Base-by-base conservation (phyloP, 257 asterid genomes). In the Gynochthodes officinalis region DNA sequence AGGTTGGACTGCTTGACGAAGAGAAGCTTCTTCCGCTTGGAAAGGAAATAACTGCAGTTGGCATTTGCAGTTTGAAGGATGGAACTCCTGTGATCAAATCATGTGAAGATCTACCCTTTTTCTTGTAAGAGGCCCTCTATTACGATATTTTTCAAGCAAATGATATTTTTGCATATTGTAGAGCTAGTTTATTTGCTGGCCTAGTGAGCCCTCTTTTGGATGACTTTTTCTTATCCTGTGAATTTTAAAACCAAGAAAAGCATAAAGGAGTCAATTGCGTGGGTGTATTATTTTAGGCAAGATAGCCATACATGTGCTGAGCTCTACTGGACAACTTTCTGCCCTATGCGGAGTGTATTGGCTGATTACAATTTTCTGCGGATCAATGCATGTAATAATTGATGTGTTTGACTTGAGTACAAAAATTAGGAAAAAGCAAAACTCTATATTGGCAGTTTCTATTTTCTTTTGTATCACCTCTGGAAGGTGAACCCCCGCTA, bases 1-100 rank as follows among this genome's bases (percentile, higher is more conserved):
- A 95, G 99, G 89, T 95, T 83, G 98, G 93, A 71, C 71, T 92
- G 81, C 88, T 95, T 37, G 86, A 92, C 27, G 95, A 91, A 80
- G 98, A 92, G 86, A 89, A 95, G 81, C 86, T 92, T 74, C 94
- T 95, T 69, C 94, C 95, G 37, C 83, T 86, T 69, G 93, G 95
- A 74, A 92, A 90, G 82, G 88, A 89, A 72, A 71, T 95, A 71
- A 90, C 96, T 32, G 96, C 92, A 44, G 84, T 92, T 76, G 99
- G 99, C 70, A 76, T 83, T 73, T 92, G 88, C 85, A 82, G 81
- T 69, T 74, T 82, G 37, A 89, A 81, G 69, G 70, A 89, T 76
- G 97, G 93, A 79, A 68, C 70, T 76, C 87, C 82, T 64, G 96
- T 90, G 79, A 89, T 95, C 46, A 87, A 79, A 76, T 87, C 97